These are phyloP conservation scores for Chlorophyllum brunneum DNA, from an alignment of 768 basidiomycete genomes.

Conservation along the genomic window DNA sequence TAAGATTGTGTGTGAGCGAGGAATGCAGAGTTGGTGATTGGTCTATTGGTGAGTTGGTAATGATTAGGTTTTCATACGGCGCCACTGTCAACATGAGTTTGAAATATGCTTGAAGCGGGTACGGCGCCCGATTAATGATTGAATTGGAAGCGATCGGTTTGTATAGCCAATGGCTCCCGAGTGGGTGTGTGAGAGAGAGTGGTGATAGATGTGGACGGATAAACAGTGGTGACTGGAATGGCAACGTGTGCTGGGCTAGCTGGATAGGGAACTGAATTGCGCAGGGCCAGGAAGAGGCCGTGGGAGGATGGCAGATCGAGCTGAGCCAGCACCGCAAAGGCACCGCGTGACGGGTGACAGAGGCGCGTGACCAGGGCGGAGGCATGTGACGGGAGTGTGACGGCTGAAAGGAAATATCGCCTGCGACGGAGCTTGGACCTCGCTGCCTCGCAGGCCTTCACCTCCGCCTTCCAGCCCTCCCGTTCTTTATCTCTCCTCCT, in stretches of 20 bases:
- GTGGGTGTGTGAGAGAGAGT: too few species aligned
- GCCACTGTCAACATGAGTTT: constrained; percentile 11
- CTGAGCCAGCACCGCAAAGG: constrained; percentile 9
- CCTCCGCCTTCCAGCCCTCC: constrained; percentile 1
- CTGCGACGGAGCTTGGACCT: constrained; percentile 12
- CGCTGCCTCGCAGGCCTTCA: constrained; percentile 4
- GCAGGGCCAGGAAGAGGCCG: constrained; percentile 6
- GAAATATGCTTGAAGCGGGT: constrained; percentile 6
- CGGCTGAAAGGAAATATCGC: constrained; percentile 13
- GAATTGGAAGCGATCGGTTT: too few species aligned
- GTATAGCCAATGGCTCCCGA: too few species aligned
- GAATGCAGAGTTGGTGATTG: constrained; percentile 8
- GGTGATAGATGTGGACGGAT: too few species aligned
- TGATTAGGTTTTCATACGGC: constrained; percentile 12
- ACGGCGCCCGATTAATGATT: background rate
- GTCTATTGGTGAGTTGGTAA: constrained; percentile 9
- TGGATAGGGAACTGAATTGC: constrained; percentile 11
- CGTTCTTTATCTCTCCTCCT: background rate
- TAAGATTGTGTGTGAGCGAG: constrained; percentile 7
- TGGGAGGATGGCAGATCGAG: constrained; percentile 3
- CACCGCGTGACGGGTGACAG: background rate
- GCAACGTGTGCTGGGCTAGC: constrained; percentile 8
- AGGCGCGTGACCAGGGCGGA: background rate
- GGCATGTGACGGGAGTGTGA: constrained; percentile 9
- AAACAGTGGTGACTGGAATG: constrained; percentile 1